These are phyloP conservation scores for Homolaphlyctis polyrhiza DNA, from an alignment of 371 early-diverging fungal species.

Conservation along the genomic window DNA sequence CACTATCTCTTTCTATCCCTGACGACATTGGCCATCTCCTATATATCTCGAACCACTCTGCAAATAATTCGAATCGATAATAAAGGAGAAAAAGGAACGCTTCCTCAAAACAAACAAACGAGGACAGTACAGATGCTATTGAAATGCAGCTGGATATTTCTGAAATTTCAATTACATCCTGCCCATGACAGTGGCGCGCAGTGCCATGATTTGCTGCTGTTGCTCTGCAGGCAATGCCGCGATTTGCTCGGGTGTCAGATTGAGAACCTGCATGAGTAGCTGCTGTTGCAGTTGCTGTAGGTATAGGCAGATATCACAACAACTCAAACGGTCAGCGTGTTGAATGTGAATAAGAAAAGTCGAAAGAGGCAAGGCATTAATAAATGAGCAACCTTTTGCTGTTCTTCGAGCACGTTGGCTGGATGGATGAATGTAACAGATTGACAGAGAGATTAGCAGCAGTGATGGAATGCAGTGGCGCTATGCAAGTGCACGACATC, in stretches of 20 bases:
- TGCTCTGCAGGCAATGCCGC: conserved; percentile 53
- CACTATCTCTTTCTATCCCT: no score
- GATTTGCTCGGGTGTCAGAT: conserved; percentile 56
- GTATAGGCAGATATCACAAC: neutral
- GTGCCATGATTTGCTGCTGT: conserved; percentile 43
- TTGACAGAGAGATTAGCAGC: neutral
- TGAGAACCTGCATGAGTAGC: conserved; percentile 50
- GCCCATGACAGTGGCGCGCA: conserved; percentile 18
- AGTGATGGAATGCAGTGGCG: no score
- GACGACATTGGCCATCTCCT: no score
- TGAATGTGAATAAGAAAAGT: no score
- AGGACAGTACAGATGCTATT: no score
- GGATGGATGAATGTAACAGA: conserved; percentile 4
- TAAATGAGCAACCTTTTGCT: conserved; percentile 39
- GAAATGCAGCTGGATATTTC: no score
- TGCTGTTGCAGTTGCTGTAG: conserved; percentile 19
- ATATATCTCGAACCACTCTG: no score
- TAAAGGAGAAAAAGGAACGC: no score
- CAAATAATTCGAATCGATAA: no score
- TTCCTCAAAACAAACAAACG: no score
- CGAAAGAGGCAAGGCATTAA: neutral
- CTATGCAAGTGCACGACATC: no score
- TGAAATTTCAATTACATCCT: no score
- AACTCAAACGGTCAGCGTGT: neutral
- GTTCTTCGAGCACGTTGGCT: conserved; percentile 23